Evolutionary conservation across 2,329 filamentous ascomycete species (phyloP), one percentile per base, ranked within the genome.

Genomic region (Xylariaceae sp.): DNA sequence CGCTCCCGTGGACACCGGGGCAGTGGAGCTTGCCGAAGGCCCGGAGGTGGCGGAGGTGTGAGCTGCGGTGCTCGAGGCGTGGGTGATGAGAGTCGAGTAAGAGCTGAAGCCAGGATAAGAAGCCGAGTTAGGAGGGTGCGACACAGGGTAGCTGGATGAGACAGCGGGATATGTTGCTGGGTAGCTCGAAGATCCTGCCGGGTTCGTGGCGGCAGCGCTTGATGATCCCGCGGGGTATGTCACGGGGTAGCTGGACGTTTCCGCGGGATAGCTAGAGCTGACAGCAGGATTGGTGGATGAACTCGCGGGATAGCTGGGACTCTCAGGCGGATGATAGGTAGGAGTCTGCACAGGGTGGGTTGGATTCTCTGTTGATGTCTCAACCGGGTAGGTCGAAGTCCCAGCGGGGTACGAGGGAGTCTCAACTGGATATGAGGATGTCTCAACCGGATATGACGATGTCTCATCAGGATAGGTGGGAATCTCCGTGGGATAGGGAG

Each of bases 381-480:
- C 55, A 51, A 51, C 47, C 7, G 55, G 45, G n/a, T 48, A 56
- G 4, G 35, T 54, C 17, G 55, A 35, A 10, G 58, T 57, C 15
- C 39, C 51, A 2, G n/a, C 18, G 1, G 59, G 59, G 39, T 55
- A 55, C 11, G 8, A 23, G 10, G 50, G 60, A 53, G 41, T 49
- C 13, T 48, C 58, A 51, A 78, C 76, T 13, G 37, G 37, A 13
- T 41, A 41, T 17, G 53, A 17, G 55, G 45, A n/a, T 18, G 60
- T 57, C 37, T 54, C 54, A 1, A 13, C n/a, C 1, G 58, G 55
- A 41, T 56, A 56, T 1, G 53, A 47, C 6, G 51, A 59, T 50
- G 44, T 50, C 11, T 49, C 57, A 54, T 78, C 76, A 13, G 78
- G 77, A 64, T 78, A 80, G 15, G 69, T 73, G 75, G 49, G 75